phyloP scores from a whole-genome alignment of 257 asterid genomes.

The Linderniella brevidens region DNA sequence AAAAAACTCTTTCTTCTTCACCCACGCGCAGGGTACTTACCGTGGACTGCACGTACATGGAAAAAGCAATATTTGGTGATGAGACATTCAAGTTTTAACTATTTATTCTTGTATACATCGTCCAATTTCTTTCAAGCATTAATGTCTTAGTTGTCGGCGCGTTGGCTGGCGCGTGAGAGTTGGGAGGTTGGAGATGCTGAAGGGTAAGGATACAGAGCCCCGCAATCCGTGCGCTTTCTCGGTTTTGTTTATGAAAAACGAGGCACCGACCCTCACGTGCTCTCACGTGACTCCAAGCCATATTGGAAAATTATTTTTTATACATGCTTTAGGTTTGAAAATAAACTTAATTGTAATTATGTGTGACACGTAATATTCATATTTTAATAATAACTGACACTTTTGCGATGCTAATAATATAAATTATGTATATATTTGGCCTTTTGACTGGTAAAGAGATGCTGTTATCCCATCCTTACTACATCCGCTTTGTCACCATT shows the following conservation, averaged over 20 bases:
- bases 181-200: too few species aligned
- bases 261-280: neutral
- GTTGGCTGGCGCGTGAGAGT: neutral
- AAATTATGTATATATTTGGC: neutral
- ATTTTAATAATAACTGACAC: neutral
- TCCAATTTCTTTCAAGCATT: neutral
- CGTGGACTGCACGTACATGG: neutral
- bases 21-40: too few species aligned
- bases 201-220: neutral
- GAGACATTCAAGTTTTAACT: too few species aligned
- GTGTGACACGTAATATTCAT: too few species aligned
- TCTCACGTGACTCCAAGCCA: neutral
- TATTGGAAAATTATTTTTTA: too few species aligned
- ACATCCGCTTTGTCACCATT: too few species aligned
- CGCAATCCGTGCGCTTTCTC: constrained; percentile 1
- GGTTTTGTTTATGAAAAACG: neutral
- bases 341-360: neutral
- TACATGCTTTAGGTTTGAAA: neutral
- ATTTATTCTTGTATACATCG: neutral
- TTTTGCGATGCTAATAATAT: too few species aligned
- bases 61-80: neutral
- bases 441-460: neutral
- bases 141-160: too few species aligned
- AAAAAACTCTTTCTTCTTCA: too few species aligned
- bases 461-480: constrained; percentile 2